Base-by-base conservation (phyloP, 768 basidiomycete species). In the Lactarius quietus region DNA sequence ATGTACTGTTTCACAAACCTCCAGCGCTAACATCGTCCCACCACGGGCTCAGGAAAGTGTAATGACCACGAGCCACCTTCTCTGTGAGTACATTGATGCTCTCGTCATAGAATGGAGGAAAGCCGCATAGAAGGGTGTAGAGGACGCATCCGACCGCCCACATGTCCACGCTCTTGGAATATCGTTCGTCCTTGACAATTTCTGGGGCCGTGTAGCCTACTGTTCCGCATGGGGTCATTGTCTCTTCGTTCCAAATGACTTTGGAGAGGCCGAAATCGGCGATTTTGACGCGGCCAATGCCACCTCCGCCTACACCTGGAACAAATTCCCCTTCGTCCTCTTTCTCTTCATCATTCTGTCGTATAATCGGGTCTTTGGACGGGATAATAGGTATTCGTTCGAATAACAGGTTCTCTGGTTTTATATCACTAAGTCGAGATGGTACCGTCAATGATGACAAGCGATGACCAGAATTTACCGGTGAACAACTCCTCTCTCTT, bases 131-230 rank as follows among this genome's bases (percentile, higher is more conserved):
- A 2, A 98, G 82, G 2, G 97, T 99, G 78, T 99, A 99, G 1
- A 99, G 82, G n/a, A 99, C 97, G 76, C 97, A 99, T 45, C 97
- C 97, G 41, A 99, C 79, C 2, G 97, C 97, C 97, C 97, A 99
- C 97, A 98, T 98, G 74, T 99, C 97, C 61, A 98, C 96, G 72
- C 91, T 93, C 77, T 95, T 95, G 75, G 87, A 90, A 74, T 96
- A 96, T 33, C 94, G 84, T 78, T 99, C 96, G 73, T 98, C 97
- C 78, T 98, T 98, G 71, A 99, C 97, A 67, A 99, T 99, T 78
- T 99, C 97, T 6, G 97, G 97, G 7, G 97, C 97, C 3, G 97
- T 99, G 77, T 99, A 99, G 26, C 97, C 97, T 36, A 99, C 96
- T 3, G 97, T 99, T n/a, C 97, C 97, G 72, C 97, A 99, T 26